Evolutionary conservation across 208 protist species (phyloP).

Genomic region (Trichomonas gallinae): DNA sequence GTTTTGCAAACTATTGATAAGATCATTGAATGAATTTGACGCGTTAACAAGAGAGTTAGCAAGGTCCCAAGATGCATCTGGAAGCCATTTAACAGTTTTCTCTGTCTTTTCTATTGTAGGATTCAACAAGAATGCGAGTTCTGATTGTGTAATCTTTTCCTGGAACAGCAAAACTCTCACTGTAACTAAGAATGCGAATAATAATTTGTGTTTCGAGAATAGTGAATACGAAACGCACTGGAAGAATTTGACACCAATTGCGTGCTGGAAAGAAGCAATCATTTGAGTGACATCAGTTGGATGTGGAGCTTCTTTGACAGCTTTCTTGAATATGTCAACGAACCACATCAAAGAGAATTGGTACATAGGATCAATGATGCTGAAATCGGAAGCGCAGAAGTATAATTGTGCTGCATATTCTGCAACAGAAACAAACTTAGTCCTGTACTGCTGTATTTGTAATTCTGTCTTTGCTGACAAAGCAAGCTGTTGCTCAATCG

Average conservation of each 20-base stretch:
- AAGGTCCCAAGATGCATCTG: background rate
- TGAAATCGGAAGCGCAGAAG: slow-evolving; percentile 64
- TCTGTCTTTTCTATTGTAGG: background rate
- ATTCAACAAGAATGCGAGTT: slow-evolving; percentile 44
- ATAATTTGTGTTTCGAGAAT: slow-evolving; percentile 93
- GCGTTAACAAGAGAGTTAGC: background rate
- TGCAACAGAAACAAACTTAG: slow-evolving; percentile 70
- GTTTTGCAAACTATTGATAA: background rate
- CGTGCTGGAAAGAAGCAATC: slow-evolving; percentile 40
- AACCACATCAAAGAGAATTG: slow-evolving; percentile 28
- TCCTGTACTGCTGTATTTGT: slow-evolving; percentile 68
- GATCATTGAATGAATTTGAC: background rate
- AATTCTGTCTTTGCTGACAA: slow-evolving; percentile 70
- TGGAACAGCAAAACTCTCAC: slow-evolving; percentile 33
- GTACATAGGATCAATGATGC: slow-evolving; percentile 49
- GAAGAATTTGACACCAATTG: slow-evolving; percentile 65
- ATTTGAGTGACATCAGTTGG: background rate
- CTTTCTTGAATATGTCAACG: background rate
- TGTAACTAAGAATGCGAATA: slow-evolving; percentile 90
- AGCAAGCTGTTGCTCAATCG: slow-evolving; percentile 64
- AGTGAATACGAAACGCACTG: slow-evolving; percentile 76
- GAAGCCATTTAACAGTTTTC: background rate
- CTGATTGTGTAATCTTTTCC: slow-evolving; percentile 32
- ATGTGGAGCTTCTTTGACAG: background rate
- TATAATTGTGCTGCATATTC: slow-evolving; percentile 73